Evolutionary conservation across 352 stramenopile genomes (phyloP).

Genomic region (Thalassiosira oceanica): DNA sequence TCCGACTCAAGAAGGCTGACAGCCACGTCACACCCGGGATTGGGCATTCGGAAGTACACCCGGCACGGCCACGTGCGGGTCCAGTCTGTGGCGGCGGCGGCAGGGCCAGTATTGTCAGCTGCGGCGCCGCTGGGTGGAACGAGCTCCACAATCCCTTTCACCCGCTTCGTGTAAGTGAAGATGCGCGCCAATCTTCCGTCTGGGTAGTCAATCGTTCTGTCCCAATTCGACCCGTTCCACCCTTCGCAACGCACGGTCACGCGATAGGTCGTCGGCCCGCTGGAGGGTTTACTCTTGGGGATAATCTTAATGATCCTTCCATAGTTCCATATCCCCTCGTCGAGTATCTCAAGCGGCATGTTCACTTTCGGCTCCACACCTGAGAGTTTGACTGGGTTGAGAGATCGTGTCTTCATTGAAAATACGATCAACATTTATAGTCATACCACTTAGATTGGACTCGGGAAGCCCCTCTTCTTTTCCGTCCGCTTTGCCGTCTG

Average conservation of each 20-base stretch:
- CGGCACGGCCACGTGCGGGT: slow-evolving; percentile 35
- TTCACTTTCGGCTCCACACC: slow-evolving; percentile 33
- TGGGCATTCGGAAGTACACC: slow-evolving; percentile 45
- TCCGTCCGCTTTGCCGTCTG: too few species aligned
- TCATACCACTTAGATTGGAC: too few species aligned
- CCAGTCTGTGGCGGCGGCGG: slow-evolving; percentile 9
- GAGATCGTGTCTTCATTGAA: too few species aligned
- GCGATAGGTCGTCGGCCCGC: too few species aligned
- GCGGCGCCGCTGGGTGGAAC: slow-evolving; percentile 5
- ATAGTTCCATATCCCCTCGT: too few species aligned
- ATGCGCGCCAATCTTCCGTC: slow-evolving; percentile 28
- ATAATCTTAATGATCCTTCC: too few species aligned
- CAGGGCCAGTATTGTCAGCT: not conserved
- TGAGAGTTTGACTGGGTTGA: too few species aligned
- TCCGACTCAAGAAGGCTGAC: slow-evolving; percentile 14
- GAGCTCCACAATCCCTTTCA: slow-evolving; percentile 39
- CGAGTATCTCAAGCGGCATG: slow-evolving; percentile 48
- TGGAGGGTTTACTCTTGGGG: too few species aligned
- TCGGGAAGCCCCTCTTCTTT: too few species aligned
- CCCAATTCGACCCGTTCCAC: slow-evolving; percentile 34
- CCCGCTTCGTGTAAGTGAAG: slow-evolving; percentile 44
- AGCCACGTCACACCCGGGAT: slow-evolving; percentile 5
- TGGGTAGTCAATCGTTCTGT: slow-evolving; percentile 28
- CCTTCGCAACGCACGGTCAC: slow-evolving; percentile 44
- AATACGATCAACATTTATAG: too few species aligned